Conservation (phyloP, 495 filamentous ascomycete genomes). For the Penicillium tannophilum region DNA sequence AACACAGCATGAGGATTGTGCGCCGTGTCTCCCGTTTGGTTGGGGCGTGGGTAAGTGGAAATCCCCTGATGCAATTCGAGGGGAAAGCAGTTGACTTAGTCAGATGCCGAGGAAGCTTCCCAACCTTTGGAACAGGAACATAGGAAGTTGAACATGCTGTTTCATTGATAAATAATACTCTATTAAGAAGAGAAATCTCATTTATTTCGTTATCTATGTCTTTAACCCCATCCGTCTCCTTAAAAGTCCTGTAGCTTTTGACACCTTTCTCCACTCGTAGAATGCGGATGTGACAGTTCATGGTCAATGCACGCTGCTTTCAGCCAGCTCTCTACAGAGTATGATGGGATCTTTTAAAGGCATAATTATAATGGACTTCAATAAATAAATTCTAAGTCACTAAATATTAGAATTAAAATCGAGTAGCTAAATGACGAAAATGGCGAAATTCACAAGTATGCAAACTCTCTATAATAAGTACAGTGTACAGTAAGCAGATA, state of each 20-base stretch:
- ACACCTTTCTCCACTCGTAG: slow-evolving; percentile 18
- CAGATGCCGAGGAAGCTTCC: slow-evolving; percentile 4
- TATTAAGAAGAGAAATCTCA: neutral
- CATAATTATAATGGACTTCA: neutral
- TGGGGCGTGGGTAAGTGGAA: slow-evolving; percentile 5
- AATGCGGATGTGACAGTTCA: slow-evolving; percentile 26
- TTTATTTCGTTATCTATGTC: neutral
- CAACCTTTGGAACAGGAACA: no score
- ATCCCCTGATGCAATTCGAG: slow-evolving; percentile 10
- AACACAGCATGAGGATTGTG: slow-evolving; percentile 11
- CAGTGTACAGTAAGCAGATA: neutral
- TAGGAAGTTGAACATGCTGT: neutral
- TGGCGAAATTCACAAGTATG: neutral
- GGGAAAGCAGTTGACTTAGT: slow-evolving; percentile 14
- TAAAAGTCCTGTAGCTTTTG: neutral
- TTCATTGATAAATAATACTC: no score
- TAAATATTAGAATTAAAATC: neutral
- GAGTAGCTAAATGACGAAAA: neutral
- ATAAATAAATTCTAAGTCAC: neutral
- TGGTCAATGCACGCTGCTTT: slow-evolving; percentile 14
- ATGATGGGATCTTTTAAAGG: neutral
- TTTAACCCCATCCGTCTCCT: neutral
- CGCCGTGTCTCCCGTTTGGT: slow-evolving; percentile 5
- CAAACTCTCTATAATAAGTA: neutral
- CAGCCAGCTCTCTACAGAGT: neutral